phyloP scores from a whole-genome alignment of 2,329 filamentous ascomycete species.

The Lasiodiplodia citricola region DNA sequence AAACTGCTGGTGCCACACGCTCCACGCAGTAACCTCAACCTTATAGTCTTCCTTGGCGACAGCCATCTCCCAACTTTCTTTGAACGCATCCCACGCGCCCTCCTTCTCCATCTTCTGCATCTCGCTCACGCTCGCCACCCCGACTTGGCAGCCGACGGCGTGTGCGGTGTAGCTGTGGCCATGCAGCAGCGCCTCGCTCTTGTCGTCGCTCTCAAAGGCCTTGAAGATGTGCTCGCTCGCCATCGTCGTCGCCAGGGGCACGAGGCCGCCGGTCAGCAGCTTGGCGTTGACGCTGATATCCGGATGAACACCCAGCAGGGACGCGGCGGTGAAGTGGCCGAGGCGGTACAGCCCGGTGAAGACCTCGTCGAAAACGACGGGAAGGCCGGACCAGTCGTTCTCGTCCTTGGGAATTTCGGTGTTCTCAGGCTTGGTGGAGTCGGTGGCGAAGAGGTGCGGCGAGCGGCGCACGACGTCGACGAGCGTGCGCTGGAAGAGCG shows the following conservation, averaged over 20 bases:
- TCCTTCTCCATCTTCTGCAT: slow-evolving; percentile 64
- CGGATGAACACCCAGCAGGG: slow-evolving; percentile 70
- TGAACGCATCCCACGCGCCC: slow-evolving; percentile 64
- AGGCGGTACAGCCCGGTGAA: slow-evolving; percentile 87
- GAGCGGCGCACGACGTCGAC: slow-evolving; percentile 69
- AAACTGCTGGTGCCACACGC: neutral
- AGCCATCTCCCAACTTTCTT: slow-evolving; percentile 51
- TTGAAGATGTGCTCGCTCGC: slow-evolving; percentile 76
- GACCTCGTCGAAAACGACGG: slow-evolving; percentile 83
- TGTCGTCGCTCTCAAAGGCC: slow-evolving; percentile 73
- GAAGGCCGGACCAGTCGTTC: slow-evolving; percentile 71
- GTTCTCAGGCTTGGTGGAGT: slow-evolving; percentile 18
- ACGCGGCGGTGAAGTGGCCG: slow-evolving; percentile 71
- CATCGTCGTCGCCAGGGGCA: slow-evolving; percentile 77
- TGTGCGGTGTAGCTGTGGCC: slow-evolving; percentile 90
- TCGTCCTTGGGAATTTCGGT: slow-evolving; percentile 16
- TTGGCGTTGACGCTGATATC: slow-evolving; percentile 86
- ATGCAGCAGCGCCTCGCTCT: slow-evolving; percentile 79
- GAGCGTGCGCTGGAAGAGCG: slow-evolving; percentile 77
- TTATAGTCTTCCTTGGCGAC: neutral
- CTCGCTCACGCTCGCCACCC: slow-evolving; percentile 66
- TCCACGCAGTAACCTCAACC: neutral
- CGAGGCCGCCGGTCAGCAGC: slow-evolving; percentile 77
- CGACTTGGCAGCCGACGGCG: slow-evolving; percentile 79
- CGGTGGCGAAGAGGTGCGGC: slow-evolving; percentile 58